Base-by-base conservation (phyloP, 2,329 filamentous ascomycete species). In the Aspergillus novoparasiticus region DNA sequence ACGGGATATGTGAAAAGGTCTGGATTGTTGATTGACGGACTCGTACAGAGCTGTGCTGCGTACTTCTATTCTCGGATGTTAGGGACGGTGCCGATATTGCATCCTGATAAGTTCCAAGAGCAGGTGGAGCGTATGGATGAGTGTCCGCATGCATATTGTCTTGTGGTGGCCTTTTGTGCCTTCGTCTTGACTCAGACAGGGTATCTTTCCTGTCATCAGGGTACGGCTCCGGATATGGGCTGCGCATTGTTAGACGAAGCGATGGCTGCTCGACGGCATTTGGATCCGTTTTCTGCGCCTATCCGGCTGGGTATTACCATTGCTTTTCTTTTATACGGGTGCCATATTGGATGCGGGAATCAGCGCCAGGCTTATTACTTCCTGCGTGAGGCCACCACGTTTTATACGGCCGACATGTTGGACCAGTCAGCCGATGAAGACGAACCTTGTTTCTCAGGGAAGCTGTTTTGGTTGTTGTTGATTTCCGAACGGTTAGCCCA, bases 281-380 rank as follows among this genome's bases (percentile, higher is more conserved):
- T 72, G 58, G 60, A 67, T 69, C 53, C 69, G 4, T 67, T 67
- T 61, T 54, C 63, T 6, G 60, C 59, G n/a, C 70, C 72, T 8
- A 68, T 64, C 6, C 68, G 68, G 1, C 64, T 67, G 16, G 73
- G 68, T 8, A 72, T 92, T 14, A 88, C 86, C 64, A 90, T 89
- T 53, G 90, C 88, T 65, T 91, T 89, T 75, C 90, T 93, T 74
- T 75, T 92, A 30, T 91, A 90, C 67, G 89, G 85, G 30, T 89
- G 87, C 68, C 85, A 88, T 73, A 88, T 89, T 67, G 87, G 85
- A 16, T 79, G 90, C 53, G 88, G 90, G 63, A 82, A 89, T 73
- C 89, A 91, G 73, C 86, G 90, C 64, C 89, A 87, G 76, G 90
- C 89, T 1, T 92, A 90, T 88, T 91, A 87, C 71, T 86, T 90